Percentiles rank a stretch among this genome's conserved stretches.
These are phyloP conservation scores for Dunaliella primolecta DNA, from an alignment of 139 green algal genomes.

Conservation along the genomic window DNA sequence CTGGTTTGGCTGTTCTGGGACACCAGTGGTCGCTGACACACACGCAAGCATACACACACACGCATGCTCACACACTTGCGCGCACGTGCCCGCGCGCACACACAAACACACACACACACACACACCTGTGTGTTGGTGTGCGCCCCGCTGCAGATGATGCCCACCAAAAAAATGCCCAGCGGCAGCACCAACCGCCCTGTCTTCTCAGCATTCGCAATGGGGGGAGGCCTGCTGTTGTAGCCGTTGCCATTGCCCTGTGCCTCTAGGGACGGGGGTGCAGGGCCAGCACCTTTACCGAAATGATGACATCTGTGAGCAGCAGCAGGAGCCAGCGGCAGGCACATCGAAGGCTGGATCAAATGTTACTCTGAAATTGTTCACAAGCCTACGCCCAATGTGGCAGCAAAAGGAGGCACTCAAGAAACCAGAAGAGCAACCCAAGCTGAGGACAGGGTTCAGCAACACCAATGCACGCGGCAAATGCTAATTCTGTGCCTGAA, in stretches of 20 bases:
- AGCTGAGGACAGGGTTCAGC: no score
- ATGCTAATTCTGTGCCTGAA: no score
- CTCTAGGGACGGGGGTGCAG: neutral
- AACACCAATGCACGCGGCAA: no score
- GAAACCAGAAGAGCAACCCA: no score
- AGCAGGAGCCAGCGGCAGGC: no score
- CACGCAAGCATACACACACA: neutral
- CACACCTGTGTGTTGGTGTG: conserved; percentile 35
- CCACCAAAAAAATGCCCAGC: conserved; percentile 30
- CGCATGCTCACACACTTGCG: neutral
- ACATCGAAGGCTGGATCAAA: no score
- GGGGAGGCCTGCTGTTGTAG: neutral
- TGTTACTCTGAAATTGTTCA: no score
- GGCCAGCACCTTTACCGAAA: neutral
- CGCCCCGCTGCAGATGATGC: conserved; percentile 22
- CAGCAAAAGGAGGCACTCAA: no score
- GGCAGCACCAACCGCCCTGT: conserved; percentile 21
- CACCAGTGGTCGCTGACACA: no score
- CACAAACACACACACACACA: neutral
- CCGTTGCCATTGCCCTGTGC: neutral
- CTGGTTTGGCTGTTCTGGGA: no score
- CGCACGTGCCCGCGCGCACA: neutral
- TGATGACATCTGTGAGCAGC: no score
- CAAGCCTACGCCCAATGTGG: no score
- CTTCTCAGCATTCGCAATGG: conserved; percentile 1